These are phyloP conservation scores for Setomelanomma holmii DNA, from an alignment of 2,329 filamentous ascomycete species.

Conservation along the genomic window DNA sequence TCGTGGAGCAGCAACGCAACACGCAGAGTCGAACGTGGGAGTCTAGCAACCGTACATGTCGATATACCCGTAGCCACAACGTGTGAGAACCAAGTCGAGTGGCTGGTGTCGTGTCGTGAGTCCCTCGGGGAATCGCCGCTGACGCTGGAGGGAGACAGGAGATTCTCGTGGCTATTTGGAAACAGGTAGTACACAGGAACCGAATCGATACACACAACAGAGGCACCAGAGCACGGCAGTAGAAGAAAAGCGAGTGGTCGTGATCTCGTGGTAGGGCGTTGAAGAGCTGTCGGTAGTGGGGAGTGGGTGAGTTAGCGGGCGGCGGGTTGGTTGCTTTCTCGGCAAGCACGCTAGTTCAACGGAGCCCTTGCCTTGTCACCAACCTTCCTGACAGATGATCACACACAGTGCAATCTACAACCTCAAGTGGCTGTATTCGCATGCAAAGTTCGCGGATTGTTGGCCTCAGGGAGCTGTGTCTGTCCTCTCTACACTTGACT, in stretches of 20 bases:
- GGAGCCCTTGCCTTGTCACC: not conserved
- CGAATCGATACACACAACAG: not conserved
- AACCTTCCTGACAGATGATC: not conserved
- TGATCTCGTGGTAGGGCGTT: not conserved
- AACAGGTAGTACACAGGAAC: not conserved
- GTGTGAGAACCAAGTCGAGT: constrained; percentile 4
- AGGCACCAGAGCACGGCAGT: not conserved
- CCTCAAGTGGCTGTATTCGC: not conserved
- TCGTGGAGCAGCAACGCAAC: constrained; percentile 11
- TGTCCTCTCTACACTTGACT: not conserved
- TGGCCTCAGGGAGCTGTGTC: not conserved
- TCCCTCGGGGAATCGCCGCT: constrained; percentile 5
- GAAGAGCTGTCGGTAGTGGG: not conserved
- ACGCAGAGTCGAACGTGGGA: constrained; percentile 5
- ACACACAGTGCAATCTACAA: not conserved
- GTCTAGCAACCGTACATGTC: constrained; percentile 19
- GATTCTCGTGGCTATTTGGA: not conserved
- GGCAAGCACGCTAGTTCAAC: not conserved
- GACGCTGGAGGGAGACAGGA: constrained; percentile 4
- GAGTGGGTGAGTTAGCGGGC: not conserved
- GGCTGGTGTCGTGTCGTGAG: constrained; percentile 4
- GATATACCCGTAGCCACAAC: constrained; percentile 7
- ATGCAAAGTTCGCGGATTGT: too few species aligned
- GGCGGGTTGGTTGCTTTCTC: not conserved
- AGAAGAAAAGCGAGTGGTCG: not conserved